Base-by-base conservation (phyloP, 495 filamentous ascomycete species). In the Entonaema liquescens region DNA sequence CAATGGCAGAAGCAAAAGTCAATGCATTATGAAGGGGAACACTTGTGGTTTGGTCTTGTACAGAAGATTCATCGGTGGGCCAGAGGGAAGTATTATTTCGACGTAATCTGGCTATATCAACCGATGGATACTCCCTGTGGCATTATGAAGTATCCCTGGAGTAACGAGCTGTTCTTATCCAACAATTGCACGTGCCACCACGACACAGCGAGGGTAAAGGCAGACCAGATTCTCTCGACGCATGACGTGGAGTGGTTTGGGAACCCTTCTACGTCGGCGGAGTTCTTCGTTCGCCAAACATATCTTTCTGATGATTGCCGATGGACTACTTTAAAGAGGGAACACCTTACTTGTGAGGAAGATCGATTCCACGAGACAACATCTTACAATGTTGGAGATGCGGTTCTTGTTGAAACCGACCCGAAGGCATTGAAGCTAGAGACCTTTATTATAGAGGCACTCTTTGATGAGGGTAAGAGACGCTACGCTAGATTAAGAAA, bases 111-210 rank as follows among this genome's bases (percentile, higher is more conserved):
- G 92, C 72, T 93, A 0, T 94, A 94, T 71, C 80, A 84, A 12
- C 84, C 91, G 1, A 79, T 82, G 3, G 90, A 94, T 33, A 94
- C 91, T 3, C 86, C 85, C 0, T 89, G 91, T 59, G 82, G 82
- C 2, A 79, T 83, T 13, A 87, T 88, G 79, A 80, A 82, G 17
- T 94, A 93, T 71, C 90, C 90, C 2, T 88, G 84, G 71, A 62
- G 77, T 0, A 90, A 92, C 63, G 92, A 94, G 74, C 77, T 94
- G 0, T 94, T 94, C 73, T 78, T 94, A 8, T 92, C 90, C 0
- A 87, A 93, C 70, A 88, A 94, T 64, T 94, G 92, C 76, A 89
- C 89, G 13, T 94, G 92, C 65, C 77, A 78, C 13, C 82, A 80
- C 13, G 19, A 31, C 28, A 79, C 49, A 42, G 59, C 58, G 6